phyloP scores from a whole-genome alignment of 2,329 filamentous ascomycete species.

The Graphilbum ipis-grandicollis region DNA sequence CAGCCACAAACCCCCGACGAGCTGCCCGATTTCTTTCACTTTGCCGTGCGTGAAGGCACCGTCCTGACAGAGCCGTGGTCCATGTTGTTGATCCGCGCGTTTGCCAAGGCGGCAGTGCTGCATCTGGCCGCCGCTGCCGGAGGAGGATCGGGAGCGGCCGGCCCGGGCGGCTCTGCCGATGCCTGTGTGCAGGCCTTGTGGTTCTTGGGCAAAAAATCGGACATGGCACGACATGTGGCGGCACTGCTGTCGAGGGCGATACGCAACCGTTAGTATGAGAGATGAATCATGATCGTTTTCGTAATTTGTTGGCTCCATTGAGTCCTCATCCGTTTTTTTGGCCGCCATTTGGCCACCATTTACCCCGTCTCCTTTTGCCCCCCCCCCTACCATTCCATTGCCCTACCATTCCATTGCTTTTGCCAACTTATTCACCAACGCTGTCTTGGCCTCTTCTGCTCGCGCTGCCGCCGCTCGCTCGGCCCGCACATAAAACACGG shows the following conservation, averaged over 20 bases:
- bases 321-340: too few species aligned
- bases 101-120: constrained; percentile 26
- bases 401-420: too few species aligned
- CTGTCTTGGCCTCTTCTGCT: constrained; percentile 20
- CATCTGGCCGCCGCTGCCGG: constrained; percentile 9
- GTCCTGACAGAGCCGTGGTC: constrained; percentile 46
- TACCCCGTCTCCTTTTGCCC: too few species aligned
- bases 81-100: constrained; percentile 32
- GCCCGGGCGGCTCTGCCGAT: constrained; percentile 12
- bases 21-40: constrained; percentile 30
- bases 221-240: constrained; percentile 23
- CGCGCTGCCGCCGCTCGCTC: constrained; percentile 37
- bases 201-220: constrained; percentile 37
- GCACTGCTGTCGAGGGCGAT: constrained; percentile 55
- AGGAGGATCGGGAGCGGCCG: neutral
- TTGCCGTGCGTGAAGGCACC: constrained; percentile 33
- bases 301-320: too few species aligned
- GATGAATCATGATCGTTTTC: too few species aligned
- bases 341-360: too few species aligned
- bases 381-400: too few species aligned
- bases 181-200: constrained; percentile 34
- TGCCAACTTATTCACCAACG: too few species aligned
- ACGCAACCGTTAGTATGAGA: too few species aligned
- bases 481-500: constrained; percentile 69
- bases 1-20: constrained; percentile 14